Evolutionary conservation across 257 asterid genomes (phyloP).

Genomic region (Nicotiana attenuata): DNA sequence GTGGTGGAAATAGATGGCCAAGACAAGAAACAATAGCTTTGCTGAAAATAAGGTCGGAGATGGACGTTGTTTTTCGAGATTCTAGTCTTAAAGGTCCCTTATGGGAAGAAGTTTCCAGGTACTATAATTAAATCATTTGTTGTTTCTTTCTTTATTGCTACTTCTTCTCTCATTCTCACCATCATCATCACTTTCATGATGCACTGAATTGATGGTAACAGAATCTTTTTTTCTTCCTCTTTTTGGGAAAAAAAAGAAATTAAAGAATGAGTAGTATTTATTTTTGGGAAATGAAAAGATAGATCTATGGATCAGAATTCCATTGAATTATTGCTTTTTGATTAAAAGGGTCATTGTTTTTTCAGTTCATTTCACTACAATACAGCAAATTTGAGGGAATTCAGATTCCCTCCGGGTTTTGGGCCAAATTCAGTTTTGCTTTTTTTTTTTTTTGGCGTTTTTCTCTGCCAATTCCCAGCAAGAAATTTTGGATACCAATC

Average conservation of each 20-base stretch:
- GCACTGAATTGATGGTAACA: neutral
- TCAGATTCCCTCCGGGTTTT: conserved; percentile 35
- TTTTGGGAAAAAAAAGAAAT: neutral
- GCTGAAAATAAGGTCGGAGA: conserved; percentile 78
- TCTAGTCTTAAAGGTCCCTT: conserved; percentile 92
- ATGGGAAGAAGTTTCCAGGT: conserved; percentile 98
- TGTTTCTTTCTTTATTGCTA: neutral
- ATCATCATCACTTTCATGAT: neutral
- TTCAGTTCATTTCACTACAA: conserved; percentile 37
- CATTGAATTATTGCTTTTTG: conserved; percentile 20
- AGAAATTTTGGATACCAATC: neutral
- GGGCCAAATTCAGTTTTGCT: conserved; percentile 28
- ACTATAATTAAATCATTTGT: neutral
- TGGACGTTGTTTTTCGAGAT: conserved; percentile 76
- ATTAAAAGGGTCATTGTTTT: conserved; percentile 20
- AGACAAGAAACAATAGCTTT: conserved; percentile 85
- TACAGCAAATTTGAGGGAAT: conserved; percentile 47
- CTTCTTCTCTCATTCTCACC: conserved; percentile 7
- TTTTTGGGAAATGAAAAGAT: conserved; percentile 6
- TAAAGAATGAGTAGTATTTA: neutral
- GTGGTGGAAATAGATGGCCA: conserved; percentile 89
- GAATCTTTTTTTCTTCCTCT: neutral
- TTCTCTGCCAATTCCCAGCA: conserved; percentile 36
- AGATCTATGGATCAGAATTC: conserved; percentile 34
- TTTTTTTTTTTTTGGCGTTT: conserved; percentile 50